Evolutionary conservation across 139 green algal genomes (phyloP), one percentile per base, ranked within the genome.

Genomic region (Haematococcus lacustris): DNA sequence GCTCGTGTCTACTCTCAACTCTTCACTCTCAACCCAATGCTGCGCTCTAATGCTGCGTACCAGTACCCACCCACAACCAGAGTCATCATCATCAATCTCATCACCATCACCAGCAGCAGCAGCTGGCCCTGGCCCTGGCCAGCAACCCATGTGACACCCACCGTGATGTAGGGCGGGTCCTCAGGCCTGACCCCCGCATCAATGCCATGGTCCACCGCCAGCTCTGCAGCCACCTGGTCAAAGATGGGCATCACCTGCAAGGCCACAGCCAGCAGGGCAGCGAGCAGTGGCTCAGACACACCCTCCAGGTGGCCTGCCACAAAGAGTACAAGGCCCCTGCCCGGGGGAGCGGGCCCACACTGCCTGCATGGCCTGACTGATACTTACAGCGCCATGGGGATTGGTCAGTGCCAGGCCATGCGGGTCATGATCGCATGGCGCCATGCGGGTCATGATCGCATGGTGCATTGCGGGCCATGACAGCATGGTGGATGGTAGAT

Each of bases 131-230:
- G 40, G n/a, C 6, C 40, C 2, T n/a, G 4, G 25, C 3, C 3
- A 1, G 0, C 66, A 71, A 39, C 50, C n/a, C n/a, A n/a, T n/a
- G n/a, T 60, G n/a, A 4, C 62, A 25, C 21, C 37, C 51, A 57
- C 74, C 70, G 2, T 69, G 43, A 72, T 63, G 67, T 72, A 60
- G 3, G 67, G 67, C 47, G 47, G 40, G 67, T 61, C 39, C 13
- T 50, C 47, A 30, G 30, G 25, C 13, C 25, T 51, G 32, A 39
- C 60, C 13, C 38, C 37, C 39, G 51, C 53, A 25, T 53, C 70
- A 21, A 25, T 9, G 2, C 51, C 30, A 9, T 75, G 37, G 13
- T 53, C 9, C 53, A 79, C 63, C 28, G 75, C 70, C 30, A 75
- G 25, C 21, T 68, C 21, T 3, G 28, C 28, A 5, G 53, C 53